Evolutionary conservation across 345 rosid species (phyloP).

Genomic region (Gossypium rotundifolium): DNA sequence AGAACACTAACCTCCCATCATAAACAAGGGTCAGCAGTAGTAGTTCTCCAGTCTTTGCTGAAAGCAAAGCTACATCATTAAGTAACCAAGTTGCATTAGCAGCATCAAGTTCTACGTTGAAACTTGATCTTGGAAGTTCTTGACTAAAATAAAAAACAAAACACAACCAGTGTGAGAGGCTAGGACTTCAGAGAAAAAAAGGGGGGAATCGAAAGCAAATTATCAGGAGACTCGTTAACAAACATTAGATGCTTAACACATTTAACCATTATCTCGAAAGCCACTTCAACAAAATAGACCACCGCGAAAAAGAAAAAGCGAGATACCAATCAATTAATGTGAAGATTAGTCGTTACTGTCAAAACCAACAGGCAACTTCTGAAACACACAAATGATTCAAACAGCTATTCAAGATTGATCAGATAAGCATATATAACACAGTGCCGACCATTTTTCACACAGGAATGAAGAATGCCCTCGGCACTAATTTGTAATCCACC

Average conservation of each 20-base stretch:
- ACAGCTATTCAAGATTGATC: not conserved
- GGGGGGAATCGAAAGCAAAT: not conserved
- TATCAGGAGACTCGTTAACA: not conserved
- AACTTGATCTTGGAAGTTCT: slow-evolving; percentile 82
- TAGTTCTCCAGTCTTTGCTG: slow-evolving; percentile 86
- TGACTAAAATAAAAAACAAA: slow-evolving; percentile 50
- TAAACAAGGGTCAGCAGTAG: slow-evolving; percentile 81
- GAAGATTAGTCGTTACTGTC: not conserved
- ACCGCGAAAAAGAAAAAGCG: too few species aligned
- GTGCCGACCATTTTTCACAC: not conserved
- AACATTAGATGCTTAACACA: not conserved
- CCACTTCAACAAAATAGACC: not conserved
- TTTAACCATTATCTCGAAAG: not conserved
- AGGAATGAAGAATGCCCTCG: not conserved
- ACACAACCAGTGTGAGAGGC: not conserved
- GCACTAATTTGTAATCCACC: not conserved
- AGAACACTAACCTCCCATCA: slow-evolving; percentile 69
- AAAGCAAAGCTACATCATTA: slow-evolving; percentile 78
- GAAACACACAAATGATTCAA: not conserved
- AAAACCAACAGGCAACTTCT: not conserved
- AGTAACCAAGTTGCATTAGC: slow-evolving; percentile 80
- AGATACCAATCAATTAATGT: not conserved
- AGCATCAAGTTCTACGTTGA: slow-evolving; percentile 92
- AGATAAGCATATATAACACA: not conserved
- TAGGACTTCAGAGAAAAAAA: not conserved